Evolutionary conservation across 2,329 filamentous ascomycete species (phyloP), one percentile per base, ranked within the genome.

Genomic region (Sclerotinia minor): DNA sequence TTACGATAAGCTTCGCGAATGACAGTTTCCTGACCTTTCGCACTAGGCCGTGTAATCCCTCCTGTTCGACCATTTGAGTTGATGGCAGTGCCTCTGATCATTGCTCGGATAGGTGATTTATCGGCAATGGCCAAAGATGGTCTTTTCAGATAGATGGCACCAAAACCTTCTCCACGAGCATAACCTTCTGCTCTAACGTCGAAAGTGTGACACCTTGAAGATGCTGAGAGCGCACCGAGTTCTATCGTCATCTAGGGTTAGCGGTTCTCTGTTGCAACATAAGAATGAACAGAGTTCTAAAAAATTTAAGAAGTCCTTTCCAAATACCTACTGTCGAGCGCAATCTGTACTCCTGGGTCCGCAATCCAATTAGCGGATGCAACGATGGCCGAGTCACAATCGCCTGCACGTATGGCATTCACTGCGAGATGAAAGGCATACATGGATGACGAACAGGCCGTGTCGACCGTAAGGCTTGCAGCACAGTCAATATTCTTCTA

Each of bases 401-500:
- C 79, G 5, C 79, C 79, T 0, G 77, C 72, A 1, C 79, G 79
- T 3, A 84, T 72, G 49, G 76, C 77, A 26, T 80, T 73, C 8
- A 81, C 77, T 0, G 80, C 81, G 41, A 78, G 74, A 70, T 83
- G 81, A 0, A 83, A 71, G 4, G 78, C 78, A 2, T 79, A 75
- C 44, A 83, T 65, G 19, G 79, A 78, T 2, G 78, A 78, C 17
- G 81, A 82, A 73, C 81, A 83, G 29, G 79, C 81, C n/a, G 81
- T 82, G 60, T 83, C 78, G 17, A 83, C 76, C 5, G 80, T 81
- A 69, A 82, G 76, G 24, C 78, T 79, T 35, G 35, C 9, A 35
- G 35, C 3, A 35, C 35, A 35, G 35, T 35, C 8, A 35, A 35
- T 35, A 35, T 35, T 35, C 35, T 35, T 8, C 35, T 35, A 35